Base-by-base conservation (phyloP, 2,329 filamentous ascomycete species). In the Colletotrichum sp. region DNA sequence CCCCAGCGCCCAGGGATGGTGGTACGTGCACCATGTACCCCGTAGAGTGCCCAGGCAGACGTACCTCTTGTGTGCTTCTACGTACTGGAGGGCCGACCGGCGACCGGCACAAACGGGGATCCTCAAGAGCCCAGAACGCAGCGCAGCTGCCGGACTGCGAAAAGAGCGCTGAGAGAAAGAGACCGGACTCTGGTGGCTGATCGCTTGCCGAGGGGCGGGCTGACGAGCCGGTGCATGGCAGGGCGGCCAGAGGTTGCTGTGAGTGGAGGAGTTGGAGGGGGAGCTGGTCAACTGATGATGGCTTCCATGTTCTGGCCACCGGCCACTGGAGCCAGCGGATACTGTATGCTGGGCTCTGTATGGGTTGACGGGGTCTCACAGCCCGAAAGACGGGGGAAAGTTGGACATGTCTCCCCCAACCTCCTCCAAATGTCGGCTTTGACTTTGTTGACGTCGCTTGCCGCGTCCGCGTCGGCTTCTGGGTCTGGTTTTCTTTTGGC, bases 341-440 rank as follows among this genome's bases (percentile, higher is more conserved):
- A n/a, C n/a, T 21, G 24, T 16, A 21, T 49, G 39, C n/a, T 24
- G 24, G 36, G 21, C 26, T 32, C n/a, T 71, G 57, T 28, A 71
- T 55, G 44, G 64, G 55, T 49, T 55, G 71, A 52, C 44, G 71
- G 26, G 28, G 59, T 21, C 64, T 65, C 65, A 26, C 44, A 68
- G 44, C 28, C 36, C n/a, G 21, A 16, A 10, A 52, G 26, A 52
- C 18, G 49, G 21, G 52, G 66, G 21, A 13, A 34, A 30, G 52
- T 24, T 34, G 49, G 49, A 68, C 44, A 63, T 18, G n/a, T 21
- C 39, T 13, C 18, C 34, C 44, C 74, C 74, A 76, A 39, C 70
- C 74, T 69, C 70, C 71, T 63, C 74, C 59, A 73, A 65, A 44
- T 32, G 44, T 76, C 64, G 55, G 24, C 55, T 39, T 18, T 30